These are phyloP conservation scores for Anthracocystis panici-leucophaei DNA, from an alignment of 1,284 basidiomycete species.

Conservation along the genomic window DNA sequence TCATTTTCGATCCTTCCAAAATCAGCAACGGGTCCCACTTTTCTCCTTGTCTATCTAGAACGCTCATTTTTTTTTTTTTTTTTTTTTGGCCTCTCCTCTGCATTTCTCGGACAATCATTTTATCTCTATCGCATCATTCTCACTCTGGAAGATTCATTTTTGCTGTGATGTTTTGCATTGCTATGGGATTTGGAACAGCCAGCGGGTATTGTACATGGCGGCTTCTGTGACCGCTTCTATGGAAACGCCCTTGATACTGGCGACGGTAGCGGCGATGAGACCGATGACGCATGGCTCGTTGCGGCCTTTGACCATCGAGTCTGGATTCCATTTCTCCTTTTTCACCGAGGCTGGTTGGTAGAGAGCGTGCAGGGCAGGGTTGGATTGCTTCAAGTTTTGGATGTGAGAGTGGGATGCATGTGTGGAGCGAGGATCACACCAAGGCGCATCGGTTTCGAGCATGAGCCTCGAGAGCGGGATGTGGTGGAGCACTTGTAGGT, in stretches of 20 bases:
- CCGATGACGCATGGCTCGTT: constrained; percentile 84
- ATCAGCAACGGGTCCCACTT: background rate
- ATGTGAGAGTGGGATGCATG: constrained; percentile 79
- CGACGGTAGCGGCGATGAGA: constrained; percentile 82
- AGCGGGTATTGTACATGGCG: constrained; percentile 55
- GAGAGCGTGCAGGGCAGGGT: constrained; percentile 71
- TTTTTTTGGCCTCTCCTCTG: background rate
- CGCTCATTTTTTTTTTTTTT: constrained; percentile 6
- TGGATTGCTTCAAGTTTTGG: constrained; percentile 71
- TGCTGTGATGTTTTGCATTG: background rate
- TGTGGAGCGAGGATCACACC: constrained; percentile 83
- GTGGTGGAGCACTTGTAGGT: constrained; percentile 75
- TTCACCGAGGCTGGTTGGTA: constrained; percentile 76
- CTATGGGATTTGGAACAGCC: constrained; percentile 50
- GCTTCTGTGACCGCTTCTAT: constrained; percentile 75
- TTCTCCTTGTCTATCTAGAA: constrained; percentile 6
- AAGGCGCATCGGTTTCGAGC: constrained; percentile 78
- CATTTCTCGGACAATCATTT: constrained; percentile 27
- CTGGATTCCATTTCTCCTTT: constrained; percentile 76
- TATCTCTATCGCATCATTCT: constrained; percentile 11
- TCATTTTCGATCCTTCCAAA: background rate
- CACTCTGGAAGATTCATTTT: background rate
- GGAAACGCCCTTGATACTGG: constrained; percentile 74
- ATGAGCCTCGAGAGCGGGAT: constrained; percentile 79
- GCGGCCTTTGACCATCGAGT: constrained; percentile 81